These are phyloP conservation scores for Monosporascus sp. DNA, from an alignment of 2,329 filamentous ascomycete genomes.

Conservation along the genomic window DNA sequence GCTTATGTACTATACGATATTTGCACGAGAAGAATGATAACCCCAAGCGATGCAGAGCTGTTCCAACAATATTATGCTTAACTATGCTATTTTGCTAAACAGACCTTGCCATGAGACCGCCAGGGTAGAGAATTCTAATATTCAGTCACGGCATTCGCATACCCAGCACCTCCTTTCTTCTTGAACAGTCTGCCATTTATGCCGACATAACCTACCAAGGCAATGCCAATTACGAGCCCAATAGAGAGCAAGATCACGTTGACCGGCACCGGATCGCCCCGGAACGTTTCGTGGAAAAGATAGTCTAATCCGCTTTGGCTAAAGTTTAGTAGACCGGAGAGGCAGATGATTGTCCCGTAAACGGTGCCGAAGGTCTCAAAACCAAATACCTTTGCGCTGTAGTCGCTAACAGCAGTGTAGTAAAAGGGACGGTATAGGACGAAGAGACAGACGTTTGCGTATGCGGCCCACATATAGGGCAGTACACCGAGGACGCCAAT, in stretches of 20 bases:
- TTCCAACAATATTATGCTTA: no score
- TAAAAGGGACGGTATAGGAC: conserved; percentile 84
- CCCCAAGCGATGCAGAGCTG: no score
- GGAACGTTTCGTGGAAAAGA: conserved; percentile 67
- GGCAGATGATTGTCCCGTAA: conserved; percentile 85
- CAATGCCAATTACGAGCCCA: conserved; percentile 58
- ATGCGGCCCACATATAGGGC: conserved; percentile 63
- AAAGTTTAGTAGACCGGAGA: conserved; percentile 80
- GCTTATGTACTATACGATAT: no score
- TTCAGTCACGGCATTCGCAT: conserved; percentile 7
- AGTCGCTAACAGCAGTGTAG: conserved; percentile 87
- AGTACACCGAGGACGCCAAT: conserved; percentile 76
- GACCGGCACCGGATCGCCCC: conserved; percentile 68
- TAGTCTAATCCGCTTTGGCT: conserved; percentile 74
- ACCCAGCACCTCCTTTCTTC: conserved; percentile 15
- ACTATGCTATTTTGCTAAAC: no score
- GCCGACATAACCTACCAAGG: conserved; percentile 62
- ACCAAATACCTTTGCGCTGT: conserved; percentile 85
- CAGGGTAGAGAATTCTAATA: conserved; percentile 5
- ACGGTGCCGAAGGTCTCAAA: conserved; percentile 90
- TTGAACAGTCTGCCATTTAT: conserved; percentile 27
- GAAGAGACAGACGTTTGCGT: conserved; percentile 72
- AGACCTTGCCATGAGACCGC: no score
- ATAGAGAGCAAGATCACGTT: conserved; percentile 61
- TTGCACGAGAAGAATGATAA: no score